These are phyloP conservation scores for Fusarium illudens DNA, from an alignment of 2,329 filamentous ascomycete species.

Conservation along the genomic window DNA sequence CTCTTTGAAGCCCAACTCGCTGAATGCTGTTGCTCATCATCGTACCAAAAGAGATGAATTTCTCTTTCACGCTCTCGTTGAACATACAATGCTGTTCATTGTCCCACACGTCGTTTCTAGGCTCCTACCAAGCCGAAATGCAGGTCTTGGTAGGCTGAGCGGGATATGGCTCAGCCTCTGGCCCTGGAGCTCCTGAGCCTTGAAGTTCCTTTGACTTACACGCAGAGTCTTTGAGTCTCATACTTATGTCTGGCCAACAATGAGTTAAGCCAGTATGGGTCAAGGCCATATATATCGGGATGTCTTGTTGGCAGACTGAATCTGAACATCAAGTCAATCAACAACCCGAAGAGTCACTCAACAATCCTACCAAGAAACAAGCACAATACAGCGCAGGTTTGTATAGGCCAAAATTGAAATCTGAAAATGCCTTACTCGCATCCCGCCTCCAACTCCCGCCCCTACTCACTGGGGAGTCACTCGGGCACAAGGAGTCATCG, in stretches of 20 bases:
- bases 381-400: background rate
- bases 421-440: constrained; percentile 27
- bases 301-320: background rate
- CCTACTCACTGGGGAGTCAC: constrained; percentile 4
- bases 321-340: background rate
- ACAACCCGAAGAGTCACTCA: background rate
- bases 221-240: background rate
- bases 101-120: background rate
- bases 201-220: background rate
- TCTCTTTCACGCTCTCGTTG: background rate
- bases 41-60: background rate
- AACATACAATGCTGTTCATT: background rate
- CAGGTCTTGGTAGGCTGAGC: background rate
- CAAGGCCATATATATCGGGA: background rate
- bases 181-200: too few species aligned
- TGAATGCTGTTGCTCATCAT: background rate
- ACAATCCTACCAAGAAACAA: background rate
- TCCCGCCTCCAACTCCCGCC: constrained; percentile 8
- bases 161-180: background rate
- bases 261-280: background rate
- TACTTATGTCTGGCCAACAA: background rate
- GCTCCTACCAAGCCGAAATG: background rate
- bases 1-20: background rate
- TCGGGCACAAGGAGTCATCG: constrained; percentile 1
- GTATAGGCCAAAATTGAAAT: background rate